phyloP scores from a whole-genome alignment of 177 flowering plant species.

The Vitis hybrid region DNA sequence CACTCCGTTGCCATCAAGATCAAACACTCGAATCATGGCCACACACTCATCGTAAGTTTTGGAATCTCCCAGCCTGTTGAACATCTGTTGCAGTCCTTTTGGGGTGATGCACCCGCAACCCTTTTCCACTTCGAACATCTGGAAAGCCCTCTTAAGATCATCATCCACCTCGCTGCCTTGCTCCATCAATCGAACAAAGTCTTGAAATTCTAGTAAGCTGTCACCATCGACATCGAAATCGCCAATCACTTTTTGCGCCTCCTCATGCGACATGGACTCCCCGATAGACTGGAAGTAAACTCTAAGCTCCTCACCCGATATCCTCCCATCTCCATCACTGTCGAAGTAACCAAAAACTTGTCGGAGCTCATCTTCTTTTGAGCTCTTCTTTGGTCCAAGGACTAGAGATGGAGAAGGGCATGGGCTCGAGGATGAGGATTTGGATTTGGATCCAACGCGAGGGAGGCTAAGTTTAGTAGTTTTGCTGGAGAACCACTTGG shows the following conservation, averaged over 20 bases:
- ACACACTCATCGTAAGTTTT: conserved; percentile 62
- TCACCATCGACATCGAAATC: conserved; percentile 55
- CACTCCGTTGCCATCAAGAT: conserved; percentile 70
- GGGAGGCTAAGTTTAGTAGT: conserved; percentile 19
- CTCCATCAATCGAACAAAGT: conserved; percentile 45
- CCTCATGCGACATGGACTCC: conserved; percentile 50
- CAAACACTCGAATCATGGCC: conserved; percentile 66
- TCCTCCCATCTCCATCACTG: conserved; percentile 51
- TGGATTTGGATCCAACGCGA: conserved; percentile 3
- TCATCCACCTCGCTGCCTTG: conserved; percentile 28
- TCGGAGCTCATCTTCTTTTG: conserved; percentile 31
- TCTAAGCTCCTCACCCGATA: conserved; percentile 48
- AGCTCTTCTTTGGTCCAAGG: no score
- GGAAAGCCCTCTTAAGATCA: conserved; percentile 68
- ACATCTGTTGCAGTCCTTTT: conserved; percentile 57
- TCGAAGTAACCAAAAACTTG: conserved; percentile 59
- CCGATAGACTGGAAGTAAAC: conserved; percentile 51
- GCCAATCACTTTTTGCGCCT: conserved; percentile 38
- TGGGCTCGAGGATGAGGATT: conserved; percentile 13
- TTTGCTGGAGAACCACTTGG: conserved; percentile 25
- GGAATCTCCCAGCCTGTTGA: conserved; percentile 59
- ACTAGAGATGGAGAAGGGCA: neutral
- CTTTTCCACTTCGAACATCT: conserved; percentile 76
- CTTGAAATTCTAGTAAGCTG: conserved; percentile 40
- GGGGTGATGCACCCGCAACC: conserved; percentile 81